Conservation (phyloP, 306 rosid species). For the Casuarina equisetifolia region DNA sequence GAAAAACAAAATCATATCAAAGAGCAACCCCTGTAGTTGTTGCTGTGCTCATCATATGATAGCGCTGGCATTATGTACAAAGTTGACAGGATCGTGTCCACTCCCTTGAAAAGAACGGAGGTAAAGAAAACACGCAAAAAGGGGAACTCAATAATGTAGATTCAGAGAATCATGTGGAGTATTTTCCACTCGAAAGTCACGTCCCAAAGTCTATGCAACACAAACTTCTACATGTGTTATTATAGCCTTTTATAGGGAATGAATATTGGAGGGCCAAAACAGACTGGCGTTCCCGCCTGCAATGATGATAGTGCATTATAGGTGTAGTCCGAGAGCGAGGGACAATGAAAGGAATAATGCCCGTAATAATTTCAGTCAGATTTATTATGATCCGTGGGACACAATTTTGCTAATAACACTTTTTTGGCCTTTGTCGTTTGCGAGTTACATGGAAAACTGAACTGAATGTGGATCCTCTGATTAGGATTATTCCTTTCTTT, state of each 20-base stretch:
- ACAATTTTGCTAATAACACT: neutral
- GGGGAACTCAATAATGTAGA: neutral
- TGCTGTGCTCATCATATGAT: conserved; percentile 3
- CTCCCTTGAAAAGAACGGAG: neutral
- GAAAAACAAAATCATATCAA: too few relatives aligned
- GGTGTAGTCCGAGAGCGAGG: neutral
- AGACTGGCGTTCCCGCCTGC: conserved; percentile 24
- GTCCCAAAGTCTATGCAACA: conserved; percentile 21
- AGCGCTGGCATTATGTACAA: neutral
- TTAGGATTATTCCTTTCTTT: neutral
- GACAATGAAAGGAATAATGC: conserved; percentile 10
- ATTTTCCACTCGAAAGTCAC: conserved; percentile 26
- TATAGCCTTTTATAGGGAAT: neutral
- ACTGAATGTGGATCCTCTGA: neutral
- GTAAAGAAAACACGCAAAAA: neutral
- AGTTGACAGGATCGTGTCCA: conserved; percentile 7
- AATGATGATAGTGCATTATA: conserved; percentile 23
- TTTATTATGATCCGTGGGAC: conserved; percentile 6
- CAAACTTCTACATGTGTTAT: neutral
- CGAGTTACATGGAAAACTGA: neutral
- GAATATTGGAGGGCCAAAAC: conserved; percentile 24
- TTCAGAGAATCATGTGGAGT: conserved; percentile 18
- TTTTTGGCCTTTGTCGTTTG: neutral
- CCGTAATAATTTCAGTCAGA: conserved; percentile 12
- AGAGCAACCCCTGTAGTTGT: neutral